Percentiles rank a stretch among this genome's conserved stretches.
Evolutionary conservation across 768 basidiomycete genomes (phyloP).

Genomic region (Hysterangium stoloniferum): DNA sequence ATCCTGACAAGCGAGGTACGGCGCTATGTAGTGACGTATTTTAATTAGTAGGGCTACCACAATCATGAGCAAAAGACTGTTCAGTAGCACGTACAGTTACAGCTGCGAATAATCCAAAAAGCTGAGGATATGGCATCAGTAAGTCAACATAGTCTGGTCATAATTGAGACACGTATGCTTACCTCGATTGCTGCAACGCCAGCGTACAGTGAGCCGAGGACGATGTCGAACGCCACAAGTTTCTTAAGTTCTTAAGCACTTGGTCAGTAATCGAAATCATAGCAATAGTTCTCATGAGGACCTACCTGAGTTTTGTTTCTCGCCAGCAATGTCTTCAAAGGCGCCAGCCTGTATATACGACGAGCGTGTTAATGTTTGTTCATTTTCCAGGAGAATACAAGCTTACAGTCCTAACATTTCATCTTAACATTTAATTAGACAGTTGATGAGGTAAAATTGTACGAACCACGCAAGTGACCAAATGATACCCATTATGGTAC

Average conservation of each 20-base stretch:
- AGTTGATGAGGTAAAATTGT: neutral
- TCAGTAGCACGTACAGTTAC: slow-evolving; percentile 1
- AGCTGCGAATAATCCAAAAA: slow-evolving; percentile 6
- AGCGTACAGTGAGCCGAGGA: slow-evolving; percentile 5
- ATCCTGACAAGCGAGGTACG: slow-evolving; percentile 35
- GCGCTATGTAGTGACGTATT: neutral
- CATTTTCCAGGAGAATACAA: neutral
- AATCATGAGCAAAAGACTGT: neutral
- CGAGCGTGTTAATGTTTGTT: too few relatives aligned
- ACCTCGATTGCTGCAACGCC: slow-evolving; percentile 9
- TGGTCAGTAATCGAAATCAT: neutral
- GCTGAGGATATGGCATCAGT: neutral
- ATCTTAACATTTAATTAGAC: neutral
- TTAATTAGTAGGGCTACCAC: too few relatives aligned
- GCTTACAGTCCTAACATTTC: neutral
- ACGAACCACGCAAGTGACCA: slow-evolving; percentile 11
- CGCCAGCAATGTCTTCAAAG: slow-evolving; percentile 8
- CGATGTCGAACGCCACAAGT: slow-evolving; percentile 4
- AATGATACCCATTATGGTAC: neutral
- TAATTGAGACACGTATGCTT: neutral
- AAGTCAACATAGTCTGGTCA: neutral
- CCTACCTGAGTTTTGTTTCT: slow-evolving; percentile 1
- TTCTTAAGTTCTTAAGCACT: neutral
- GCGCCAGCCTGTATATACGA: slow-evolving; percentile 1
- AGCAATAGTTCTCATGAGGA: neutral